These are phyloP conservation scores for Ascoidea rubescens DNA, from an alignment of 805 yeast genomes.

Conservation along the genomic window DNA sequence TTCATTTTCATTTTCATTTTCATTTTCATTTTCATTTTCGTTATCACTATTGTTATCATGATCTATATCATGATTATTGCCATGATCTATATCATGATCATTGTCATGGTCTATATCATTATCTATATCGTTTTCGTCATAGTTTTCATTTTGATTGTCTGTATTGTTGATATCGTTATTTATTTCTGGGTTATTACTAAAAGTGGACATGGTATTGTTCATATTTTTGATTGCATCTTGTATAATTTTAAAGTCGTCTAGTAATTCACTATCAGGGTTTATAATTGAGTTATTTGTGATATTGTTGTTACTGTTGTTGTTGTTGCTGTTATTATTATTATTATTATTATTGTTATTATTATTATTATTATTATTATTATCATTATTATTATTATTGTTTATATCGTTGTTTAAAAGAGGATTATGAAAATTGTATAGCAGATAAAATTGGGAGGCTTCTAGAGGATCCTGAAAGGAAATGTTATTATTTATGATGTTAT, in stretches of 20 bases:
- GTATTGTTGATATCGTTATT: not conserved
- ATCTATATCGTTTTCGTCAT: slow-evolving; percentile 3
- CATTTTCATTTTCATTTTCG: not conserved
- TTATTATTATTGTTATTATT: slow-evolving; percentile 8
- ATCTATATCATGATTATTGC: not conserved
- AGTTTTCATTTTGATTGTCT: not conserved
- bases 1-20: not conserved
- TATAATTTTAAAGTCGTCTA: not conserved
- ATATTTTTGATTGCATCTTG: not conserved
- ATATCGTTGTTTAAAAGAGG: slow-evolving; percentile 9
- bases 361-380: slow-evolving; percentile 5
- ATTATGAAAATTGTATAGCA: slow-evolving; percentile 6
- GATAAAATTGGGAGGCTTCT: not conserved
- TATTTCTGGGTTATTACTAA: not conserved
- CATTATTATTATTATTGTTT: slow-evolving; percentile 10
- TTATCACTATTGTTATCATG: not conserved
- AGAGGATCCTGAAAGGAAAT: not conserved
- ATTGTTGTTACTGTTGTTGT: not conserved
- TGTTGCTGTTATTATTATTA: slow-evolving; percentile 5
- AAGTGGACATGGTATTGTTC: not conserved
- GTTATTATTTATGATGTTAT: slow-evolving; percentile 5
- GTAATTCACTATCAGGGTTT: not conserved
- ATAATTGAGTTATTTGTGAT: not conserved
- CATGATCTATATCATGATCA: not conserved
- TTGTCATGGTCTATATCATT: not conserved